Conservation (phyloP, 495 filamentous ascomycete species). For the Astrocystis sublimbata region DNA sequence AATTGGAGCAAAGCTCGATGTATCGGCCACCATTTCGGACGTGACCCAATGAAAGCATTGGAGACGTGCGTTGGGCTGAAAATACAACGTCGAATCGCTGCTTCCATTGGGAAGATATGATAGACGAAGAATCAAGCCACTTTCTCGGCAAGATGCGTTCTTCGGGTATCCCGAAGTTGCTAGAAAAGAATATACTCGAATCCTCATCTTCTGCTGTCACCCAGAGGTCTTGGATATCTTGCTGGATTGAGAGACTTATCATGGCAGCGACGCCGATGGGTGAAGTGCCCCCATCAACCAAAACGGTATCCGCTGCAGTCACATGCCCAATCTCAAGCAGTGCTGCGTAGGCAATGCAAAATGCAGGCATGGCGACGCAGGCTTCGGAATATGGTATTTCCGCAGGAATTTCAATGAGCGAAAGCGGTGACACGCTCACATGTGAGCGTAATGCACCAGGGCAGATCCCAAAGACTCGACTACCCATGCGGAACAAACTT, state of each 20-base stretch:
- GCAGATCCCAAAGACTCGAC: constrained; percentile 39
- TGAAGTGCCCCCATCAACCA: constrained; percentile 50
- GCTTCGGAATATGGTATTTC: constrained; percentile 41
- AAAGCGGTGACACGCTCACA: constrained; percentile 9
- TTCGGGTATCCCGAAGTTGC: constrained; percentile 27
- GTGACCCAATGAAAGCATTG: neutral
- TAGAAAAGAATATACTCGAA: constrained; percentile 40
- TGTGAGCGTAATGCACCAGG: constrained; percentile 29
- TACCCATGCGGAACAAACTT: constrained; percentile 34
- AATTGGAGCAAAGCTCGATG: neutral
- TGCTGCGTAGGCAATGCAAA: constrained; percentile 46
- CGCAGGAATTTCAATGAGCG: constrained; percentile 32
- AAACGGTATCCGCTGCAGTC: constrained; percentile 39
- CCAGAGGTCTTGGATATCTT: constrained; percentile 25
- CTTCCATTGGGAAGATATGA: constrained; percentile 2
- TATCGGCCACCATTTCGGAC: neutral
- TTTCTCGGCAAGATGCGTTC: constrained; percentile 38
- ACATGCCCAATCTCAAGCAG: constrained; percentile 22
- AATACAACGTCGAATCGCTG: constrained; percentile 5
- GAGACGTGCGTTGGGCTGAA: neutral
- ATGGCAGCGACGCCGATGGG: constrained; percentile 39
- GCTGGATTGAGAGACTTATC: constrained; percentile 36
- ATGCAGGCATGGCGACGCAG: constrained; percentile 44
- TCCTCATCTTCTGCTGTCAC: constrained; percentile 17
- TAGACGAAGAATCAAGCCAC: neutral